Evolutionary conservation across 2,329 filamentous ascomycete species (phyloP), one percentile per base, ranked within the genome.

Genomic region (Ceratocystis eucalypticola): DNA sequence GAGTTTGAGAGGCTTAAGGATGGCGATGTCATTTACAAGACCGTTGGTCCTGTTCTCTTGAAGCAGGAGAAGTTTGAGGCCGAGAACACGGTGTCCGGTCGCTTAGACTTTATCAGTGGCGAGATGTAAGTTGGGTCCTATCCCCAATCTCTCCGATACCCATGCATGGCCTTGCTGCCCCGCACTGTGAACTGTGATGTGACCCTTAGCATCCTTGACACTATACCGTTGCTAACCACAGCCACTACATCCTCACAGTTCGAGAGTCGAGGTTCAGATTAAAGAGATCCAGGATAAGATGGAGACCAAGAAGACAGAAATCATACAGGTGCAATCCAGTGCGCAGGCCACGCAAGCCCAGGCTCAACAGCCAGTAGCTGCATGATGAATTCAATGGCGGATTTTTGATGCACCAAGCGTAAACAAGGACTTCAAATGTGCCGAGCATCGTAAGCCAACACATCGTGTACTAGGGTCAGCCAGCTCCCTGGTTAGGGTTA

Each of bases 11-110:
- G 82, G 65, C 80, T 97, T 68, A 84, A 86, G 71, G 87, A 92
- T 46, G 88, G 88, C 71, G 88, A 95, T 72, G 90, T 86, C 70
- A 96, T 99, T 75, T 99, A 96, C 84, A 99, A 97, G 77, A 84
- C 96, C 53, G 86, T 96, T 61, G 94, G 94, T 0, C 94, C 94
- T 0, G 89, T 97, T 5, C 79, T 99, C 46, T 77, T 99, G 72
- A 96, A 97, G 80, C 94, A 99, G 76, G 94, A 97, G 67, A 92
- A 89, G 75, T 79, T 84, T 1, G 94, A 99, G 75, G 94, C 94
- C 0, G 86, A 91, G 70, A 88, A 89, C 80, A 92, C 91, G 0
- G 94, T 99, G 20, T 91, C 95, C 71, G 90, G 90, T 22, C 85
- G 94, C 28, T 76, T 99, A 63, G 91, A 96, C 70, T 97, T 93